Evolutionary conservation across 1,139 yeast genomes (phyloP).

Genomic region (Keqinozyma sinolaborantium): DNA sequence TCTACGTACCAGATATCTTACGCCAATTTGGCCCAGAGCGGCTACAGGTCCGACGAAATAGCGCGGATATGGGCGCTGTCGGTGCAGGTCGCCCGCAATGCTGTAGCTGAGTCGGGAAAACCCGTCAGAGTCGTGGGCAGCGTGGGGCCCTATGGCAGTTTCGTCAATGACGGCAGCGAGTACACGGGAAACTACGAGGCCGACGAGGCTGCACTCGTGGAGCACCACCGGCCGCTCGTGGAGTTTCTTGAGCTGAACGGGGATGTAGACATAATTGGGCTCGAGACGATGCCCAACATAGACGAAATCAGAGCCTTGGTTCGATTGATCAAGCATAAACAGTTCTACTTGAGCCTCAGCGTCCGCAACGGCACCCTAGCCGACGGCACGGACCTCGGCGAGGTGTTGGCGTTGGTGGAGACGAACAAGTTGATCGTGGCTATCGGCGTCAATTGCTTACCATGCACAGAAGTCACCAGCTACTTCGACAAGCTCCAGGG

Average conservation of each 20-base stretch:
- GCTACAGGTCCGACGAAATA: slow-evolving; percentile 17
- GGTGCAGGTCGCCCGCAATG: slow-evolving; percentile 27
- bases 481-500: slow-evolving; percentile 6
- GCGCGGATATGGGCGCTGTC: slow-evolving; percentile 26
- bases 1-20: slow-evolving; percentile 62
- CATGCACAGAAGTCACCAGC: slow-evolving; percentile 19
- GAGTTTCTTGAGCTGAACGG: slow-evolving; percentile 28
- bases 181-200: slow-evolving; percentile 59
- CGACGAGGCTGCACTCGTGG: slow-evolving; percentile 24
- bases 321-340: slow-evolving; percentile 16
- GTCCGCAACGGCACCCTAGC: slow-evolving; percentile 11
- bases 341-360: slow-evolving; percentile 28
- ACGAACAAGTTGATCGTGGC: slow-evolving; percentile 16
- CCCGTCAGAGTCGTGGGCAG: slow-evolving; percentile 33
- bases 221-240: slow-evolving; percentile 50
- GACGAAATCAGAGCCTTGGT: slow-evolving; percentile 41
- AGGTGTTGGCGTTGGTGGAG: slow-evolving; percentile 12
- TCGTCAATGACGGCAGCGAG: slow-evolving; percentile 61
- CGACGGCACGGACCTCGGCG: slow-evolving; percentile 13
- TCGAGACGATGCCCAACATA: slow-evolving; percentile 64
- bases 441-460: slow-evolving; percentile 40
- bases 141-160: slow-evolving; percentile 75
- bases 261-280: slow-evolving; percentile 50
- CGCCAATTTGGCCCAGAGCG: slow-evolving; percentile 17
- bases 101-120: slow-evolving; percentile 14